Conservation (phyloP, 768 basidiomycete genomes). For the Fomitopsis serialis region DNA sequence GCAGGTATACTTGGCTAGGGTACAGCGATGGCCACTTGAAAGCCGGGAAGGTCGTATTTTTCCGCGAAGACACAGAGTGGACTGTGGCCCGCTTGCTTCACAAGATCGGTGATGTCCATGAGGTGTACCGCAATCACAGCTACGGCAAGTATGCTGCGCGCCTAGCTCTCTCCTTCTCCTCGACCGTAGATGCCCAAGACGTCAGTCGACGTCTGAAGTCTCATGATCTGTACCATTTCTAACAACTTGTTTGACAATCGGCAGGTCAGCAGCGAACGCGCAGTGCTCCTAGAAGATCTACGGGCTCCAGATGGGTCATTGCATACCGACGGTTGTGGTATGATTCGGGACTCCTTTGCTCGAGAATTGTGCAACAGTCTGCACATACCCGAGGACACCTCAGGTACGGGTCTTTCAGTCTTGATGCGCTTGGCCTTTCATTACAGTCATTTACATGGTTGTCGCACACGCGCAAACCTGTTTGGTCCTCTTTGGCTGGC, state of each 20-base stretch:
- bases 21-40: conserved; percentile 14
- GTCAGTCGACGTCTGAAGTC: background rate
- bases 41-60: conserved; percentile 14
- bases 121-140: conserved; percentile 9
- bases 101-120: conserved; percentile 8
- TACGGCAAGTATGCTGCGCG: conserved; percentile 16
- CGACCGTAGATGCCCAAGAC: conserved; percentile 12
- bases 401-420: conserved; percentile 1
- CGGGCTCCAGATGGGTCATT: conserved; percentile 10
- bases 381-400: conserved; percentile 4
- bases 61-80: conserved; percentile 14
- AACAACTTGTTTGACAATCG: too few species aligned
- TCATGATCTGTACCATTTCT: background rate
- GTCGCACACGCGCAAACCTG: too few species aligned
- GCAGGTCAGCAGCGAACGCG: background rate
- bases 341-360: conserved; percentile 15
- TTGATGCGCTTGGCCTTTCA: too few species aligned
- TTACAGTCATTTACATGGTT: too few species aligned
- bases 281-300: conserved; percentile 8
- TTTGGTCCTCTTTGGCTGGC: too few species aligned
- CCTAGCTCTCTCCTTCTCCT: conserved; percentile 15
- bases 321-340: conserved; percentile 15
- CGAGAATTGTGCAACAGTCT: conserved; percentile 3
- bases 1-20: conserved; percentile 14
- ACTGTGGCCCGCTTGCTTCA: conserved; percentile 9